Base-by-base conservation (phyloP, 805 yeast genomes). In the Yamadazyma akitaensis region DNA sequence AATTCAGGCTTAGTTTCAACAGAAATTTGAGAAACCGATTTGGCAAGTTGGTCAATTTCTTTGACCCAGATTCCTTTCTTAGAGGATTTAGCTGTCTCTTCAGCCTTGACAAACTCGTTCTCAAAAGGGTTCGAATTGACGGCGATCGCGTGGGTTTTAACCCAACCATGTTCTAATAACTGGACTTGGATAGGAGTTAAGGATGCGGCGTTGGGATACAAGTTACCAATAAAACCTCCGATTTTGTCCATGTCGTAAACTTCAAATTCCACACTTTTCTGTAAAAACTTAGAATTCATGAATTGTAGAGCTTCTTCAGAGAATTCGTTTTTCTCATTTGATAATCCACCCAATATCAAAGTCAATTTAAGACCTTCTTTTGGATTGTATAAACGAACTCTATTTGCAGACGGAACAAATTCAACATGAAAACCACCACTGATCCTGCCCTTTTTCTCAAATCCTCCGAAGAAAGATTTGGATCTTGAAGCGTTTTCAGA, bases 221-320 rank as follows among this genome's bases (percentile, higher is more conserved):
- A 56, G 57, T 82, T 80, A 40, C 96, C 94, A 58, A 87, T 80
- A 58, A 89, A 89, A 0, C 86, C 88, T 48, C 96, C 96, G 46
- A 83, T 72, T 59, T 82, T 85, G 61, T 89, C 96, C 43, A 79
- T 77, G 47, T 79, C 83, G 53, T 79, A 79, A 17, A 88, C 76
- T 44, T 84, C 84, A 52, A 88, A 68, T 52, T 78, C 81, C 37
- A 88, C 87, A 51, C 82, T 88, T 59, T 89, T 78, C 67, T 88
- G 96, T 61, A 80, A 70, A 43, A 77, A 73, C 50, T 77, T 76
- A 50, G 73, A 75, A 56, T 70, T 72, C 49, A 82, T 75, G 58
- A 69, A 81, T 33, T 71, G 77, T 25, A 80, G 58, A 1, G 88
- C 88, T 34, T 70, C 75, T 17, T 77, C 69, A 11, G 61, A 75